Base-by-base conservation (phyloP, 202 grass and related monocot species). In the Miscanthus sacchariflorus region DNA sequence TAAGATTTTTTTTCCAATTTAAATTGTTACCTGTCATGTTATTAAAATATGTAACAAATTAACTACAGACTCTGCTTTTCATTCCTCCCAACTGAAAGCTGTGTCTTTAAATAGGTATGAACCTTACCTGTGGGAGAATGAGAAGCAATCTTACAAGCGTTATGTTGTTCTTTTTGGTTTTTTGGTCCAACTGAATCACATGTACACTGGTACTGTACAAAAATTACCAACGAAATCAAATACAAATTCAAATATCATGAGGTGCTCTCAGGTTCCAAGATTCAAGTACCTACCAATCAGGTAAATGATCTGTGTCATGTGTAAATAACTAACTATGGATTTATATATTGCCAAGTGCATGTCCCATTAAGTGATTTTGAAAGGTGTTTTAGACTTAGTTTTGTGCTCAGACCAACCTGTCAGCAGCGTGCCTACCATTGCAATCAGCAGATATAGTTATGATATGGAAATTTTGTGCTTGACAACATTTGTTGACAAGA, bases 251-350 rank as follows among this genome's bases (percentile, higher is more conserved):
- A 99, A 99, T 88, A 99, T 99, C 79, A 91, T 99, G 94, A 92
- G 94, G 75, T 97, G 97, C 81, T 99, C 97, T 70, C 85, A 95
- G 74, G 85, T 99, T 87, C 97, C 94, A 83, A 91, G 97, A 91
- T 99, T 99, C 82, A 99, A 99, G 85, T 99, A 99, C 64, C 91
- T 99, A 77, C 97, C 97, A 8, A 99, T 99, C 90, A 99, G 97
- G 94, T 99, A 89, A 90, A 85, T 75, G 10, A 54, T 88, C 70
- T 15, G 24, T 61, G 28, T 35, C 50, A 73, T 83, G 58, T 72
- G 19, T 81, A 45, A 76, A 43, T 33, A 77, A 72, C 35, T 73
- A 78, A 76, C 70, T 72, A 8, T 54, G 36, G 4, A 43, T 40
- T 79, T 73, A 56, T 67, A 70, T 33, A 6, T 72, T 71, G 35